Conservation (phyloP, 805 yeast genomes). For the Jamesozyma rosinii region DNA sequence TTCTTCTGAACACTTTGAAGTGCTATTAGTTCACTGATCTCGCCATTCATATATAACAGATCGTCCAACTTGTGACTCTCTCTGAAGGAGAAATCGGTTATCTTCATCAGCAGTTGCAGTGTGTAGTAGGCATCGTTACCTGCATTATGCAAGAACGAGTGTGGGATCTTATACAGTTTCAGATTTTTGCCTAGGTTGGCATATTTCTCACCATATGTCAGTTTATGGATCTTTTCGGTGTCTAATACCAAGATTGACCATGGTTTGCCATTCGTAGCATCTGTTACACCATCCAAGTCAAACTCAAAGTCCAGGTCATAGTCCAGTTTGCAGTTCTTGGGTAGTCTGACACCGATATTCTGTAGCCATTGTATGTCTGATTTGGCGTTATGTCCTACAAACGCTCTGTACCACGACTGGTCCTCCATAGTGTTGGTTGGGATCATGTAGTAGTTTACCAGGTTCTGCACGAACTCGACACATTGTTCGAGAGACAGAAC, state of each 20-base stretch:
- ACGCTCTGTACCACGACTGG: conserved; percentile 25
- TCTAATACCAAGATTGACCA: conserved; percentile 31
- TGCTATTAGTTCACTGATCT: conserved; percentile 8
- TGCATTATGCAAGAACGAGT: conserved; percentile 56
- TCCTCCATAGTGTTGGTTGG: conserved; percentile 19
- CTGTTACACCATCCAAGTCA: neutral
- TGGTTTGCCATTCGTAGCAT: neutral
- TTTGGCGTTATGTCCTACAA: conserved; percentile 52
- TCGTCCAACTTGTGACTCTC: conserved; percentile 18
- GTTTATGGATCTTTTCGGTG: conserved; percentile 38
- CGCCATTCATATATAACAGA: conserved; percentile 12
- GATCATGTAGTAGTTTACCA: conserved; percentile 37
- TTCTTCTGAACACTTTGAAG: conserved; percentile 4
- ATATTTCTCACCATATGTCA: conserved; percentile 35
- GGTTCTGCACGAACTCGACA: conserved; percentile 32
- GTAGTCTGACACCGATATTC: conserved; percentile 37
- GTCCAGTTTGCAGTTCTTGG: conserved; percentile 16
- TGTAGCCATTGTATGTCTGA: conserved; percentile 50
- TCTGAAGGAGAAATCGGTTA: conserved; percentile 36
- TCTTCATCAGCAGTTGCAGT: conserved; percentile 37
- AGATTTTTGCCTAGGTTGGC: conserved; percentile 40
- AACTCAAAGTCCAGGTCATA: neutral
- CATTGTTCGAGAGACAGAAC: conserved; percentile 34
- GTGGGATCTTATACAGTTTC: conserved; percentile 43
- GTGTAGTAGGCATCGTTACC: conserved; percentile 65